A percentile compares a stretch with the other conserved stretches of the same genome.
phyloP scores from a whole-genome alignment of 441 rosid genomes.

The Jatropha multifida region DNA sequence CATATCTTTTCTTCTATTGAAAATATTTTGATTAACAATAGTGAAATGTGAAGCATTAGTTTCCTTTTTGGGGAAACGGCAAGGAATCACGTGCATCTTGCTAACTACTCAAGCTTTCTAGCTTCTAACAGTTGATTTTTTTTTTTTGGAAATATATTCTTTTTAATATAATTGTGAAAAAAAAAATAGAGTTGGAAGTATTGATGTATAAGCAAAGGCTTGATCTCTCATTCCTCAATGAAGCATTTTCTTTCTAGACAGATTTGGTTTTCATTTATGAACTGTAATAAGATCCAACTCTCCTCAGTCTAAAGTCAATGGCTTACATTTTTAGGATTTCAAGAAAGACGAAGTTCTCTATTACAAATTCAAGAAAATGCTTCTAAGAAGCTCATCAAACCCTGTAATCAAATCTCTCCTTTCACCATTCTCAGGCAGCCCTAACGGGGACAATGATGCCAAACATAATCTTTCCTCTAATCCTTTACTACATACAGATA shows the following conservation, averaged over 20 bases:
- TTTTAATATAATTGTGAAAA: too few species aligned
- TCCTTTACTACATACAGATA: background rate
- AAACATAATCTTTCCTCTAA: slow-evolving; percentile 13
- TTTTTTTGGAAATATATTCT: too few species aligned
- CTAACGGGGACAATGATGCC: slow-evolving; percentile 21
- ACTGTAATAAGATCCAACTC: background rate
- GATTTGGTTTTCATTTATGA: background rate
- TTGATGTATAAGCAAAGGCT: too few species aligned
- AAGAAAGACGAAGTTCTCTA: background rate
- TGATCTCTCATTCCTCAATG: too few species aligned
- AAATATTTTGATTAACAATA: too few species aligned
- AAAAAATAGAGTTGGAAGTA: too few species aligned
- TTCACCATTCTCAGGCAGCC: slow-evolving; percentile 24
- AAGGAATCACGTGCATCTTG: slow-evolving; percentile 14
- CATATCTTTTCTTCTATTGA: too few species aligned
- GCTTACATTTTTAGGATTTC: slow-evolving; percentile 1
- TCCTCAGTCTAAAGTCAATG: background rate
- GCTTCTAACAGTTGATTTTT: too few species aligned
- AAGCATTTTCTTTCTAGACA: background rate
- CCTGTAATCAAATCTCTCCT: slow-evolving; percentile 20
- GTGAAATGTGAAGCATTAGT: too few species aligned
- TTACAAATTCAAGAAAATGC: slow-evolving; percentile 21
- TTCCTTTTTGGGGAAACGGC: too few species aligned
- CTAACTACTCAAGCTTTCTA: background rate
- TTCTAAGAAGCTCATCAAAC: slow-evolving; percentile 30